phyloP scores from a whole-genome alignment of 306 rosid genomes.

The Rosa multiflora region DNA sequence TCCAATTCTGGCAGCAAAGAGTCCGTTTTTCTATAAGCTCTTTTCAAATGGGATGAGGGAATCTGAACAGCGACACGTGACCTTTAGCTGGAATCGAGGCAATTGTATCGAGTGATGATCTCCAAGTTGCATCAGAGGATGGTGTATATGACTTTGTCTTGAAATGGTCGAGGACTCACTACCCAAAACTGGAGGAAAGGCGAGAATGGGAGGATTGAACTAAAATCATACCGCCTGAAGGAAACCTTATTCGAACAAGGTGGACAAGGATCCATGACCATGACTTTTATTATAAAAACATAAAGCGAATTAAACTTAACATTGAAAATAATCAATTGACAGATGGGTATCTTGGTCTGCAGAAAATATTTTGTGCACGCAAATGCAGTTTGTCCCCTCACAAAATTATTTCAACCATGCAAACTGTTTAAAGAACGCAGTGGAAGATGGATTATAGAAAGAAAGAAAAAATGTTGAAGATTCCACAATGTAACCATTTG shows the following conservation, averaged over 20 bases:
- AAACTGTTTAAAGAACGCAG: not conserved
- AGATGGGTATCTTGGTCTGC: not conserved
- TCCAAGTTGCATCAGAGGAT: conserved; percentile 98
- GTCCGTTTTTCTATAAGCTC: conserved; percentile 95
- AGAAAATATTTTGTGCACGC: not conserved
- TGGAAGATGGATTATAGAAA: not conserved
- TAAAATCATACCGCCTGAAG: conserved; percentile 1
- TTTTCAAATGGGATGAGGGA: conserved; percentile 98
- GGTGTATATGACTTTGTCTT: conserved; percentile 87
- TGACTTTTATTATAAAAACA: not conserved
- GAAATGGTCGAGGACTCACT: conserved; percentile 82
- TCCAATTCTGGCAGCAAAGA: conserved; percentile 98
- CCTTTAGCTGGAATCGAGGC: conserved; percentile 91
- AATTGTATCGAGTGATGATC: conserved; percentile 79
- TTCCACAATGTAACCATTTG: not conserved
- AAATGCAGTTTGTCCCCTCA: not conserved
- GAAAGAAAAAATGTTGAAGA: not conserved
- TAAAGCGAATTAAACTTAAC: not conserved
- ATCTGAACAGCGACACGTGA: conserved; percentile 88
- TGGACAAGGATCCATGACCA: not conserved
- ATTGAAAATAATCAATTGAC: not conserved
- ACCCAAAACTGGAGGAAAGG: conserved; percentile 73
- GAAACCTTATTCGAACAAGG: not conserved
- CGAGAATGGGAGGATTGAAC: conserved; percentile 32
- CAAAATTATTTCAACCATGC: not conserved